Base-by-base conservation (phyloP, 2,329 filamentous ascomycete genomes). In the Ophiostoma australiae region DNA sequence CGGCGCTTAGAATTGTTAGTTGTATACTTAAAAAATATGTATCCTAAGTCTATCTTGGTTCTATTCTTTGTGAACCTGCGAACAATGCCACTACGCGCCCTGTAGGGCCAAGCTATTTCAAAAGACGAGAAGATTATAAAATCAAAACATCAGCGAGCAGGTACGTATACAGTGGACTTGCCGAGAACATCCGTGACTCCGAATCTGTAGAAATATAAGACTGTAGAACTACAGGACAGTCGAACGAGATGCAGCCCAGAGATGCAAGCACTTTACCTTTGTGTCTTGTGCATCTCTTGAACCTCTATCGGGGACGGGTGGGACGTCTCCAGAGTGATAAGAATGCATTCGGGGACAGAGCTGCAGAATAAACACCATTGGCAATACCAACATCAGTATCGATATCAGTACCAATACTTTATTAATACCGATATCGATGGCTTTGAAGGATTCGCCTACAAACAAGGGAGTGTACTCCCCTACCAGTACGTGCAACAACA, bases 251-350 rank as follows among this genome's bases (percentile, higher is more conserved):
- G 58, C 58, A 63, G 23, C 52, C 58, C 58, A 63, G 27, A 33
- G 15, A 63, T 63, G 58, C 58, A 35, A 20, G 27, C 58, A 63
- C 27, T 63, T 63, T 63, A 33, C n/a, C n/a, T 58, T 13, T 58
- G n/a, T 23, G 44, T 27, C 11, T 27, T 31, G 52, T 58, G 10
- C n/a, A n/a, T 48, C 17, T 58, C 52, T 31, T 58, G 23, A 58
- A n/a, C 23, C 52, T 58, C 23, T 58, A 15, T 31, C 52, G 3
- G 27, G 15, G 17, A 27, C 10, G 1, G n/a, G n/a, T 3, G 15
- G 23, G 48, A 6, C 48, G 11, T 58, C 5, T 7, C 11, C n/a
- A 27, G 10, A 13, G 23, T 27, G 10, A 27, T 10, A 58, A 58
- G 11, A 4, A 27, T 27, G 27, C 23, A 41, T 41, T 41, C 4